Percentiles rank a stretch among this genome's conserved stretches.
Evolutionary conservation across 805 yeast genomes (phyloP).

Genomic region (Candida broadrunensis): DNA sequence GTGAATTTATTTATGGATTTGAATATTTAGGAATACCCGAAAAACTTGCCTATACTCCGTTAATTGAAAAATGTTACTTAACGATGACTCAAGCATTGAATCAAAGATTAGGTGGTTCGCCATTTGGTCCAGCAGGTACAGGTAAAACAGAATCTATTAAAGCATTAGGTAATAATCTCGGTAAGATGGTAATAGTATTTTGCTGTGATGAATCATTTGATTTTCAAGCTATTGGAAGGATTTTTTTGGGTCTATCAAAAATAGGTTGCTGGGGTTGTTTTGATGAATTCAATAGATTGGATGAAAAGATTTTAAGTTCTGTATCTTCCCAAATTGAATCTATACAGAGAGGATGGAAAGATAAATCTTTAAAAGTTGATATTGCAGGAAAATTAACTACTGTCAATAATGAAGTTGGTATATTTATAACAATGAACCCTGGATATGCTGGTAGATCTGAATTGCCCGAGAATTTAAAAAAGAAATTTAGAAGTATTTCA

Average conservation of each 20-base stretch:
- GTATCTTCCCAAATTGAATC: constrained; percentile 76
- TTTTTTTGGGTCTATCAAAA: constrained; percentile 73
- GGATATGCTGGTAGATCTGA: constrained; percentile 78
- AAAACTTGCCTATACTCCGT: constrained; percentile 72
- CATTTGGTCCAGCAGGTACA: constrained; percentile 96
- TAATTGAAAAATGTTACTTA: constrained; percentile 60
- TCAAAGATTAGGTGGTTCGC: constrained; percentile 80
- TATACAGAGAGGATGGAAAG: constrained; percentile 55
- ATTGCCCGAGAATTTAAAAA: constrained; percentile 83
- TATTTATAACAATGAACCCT: constrained; percentile 91
- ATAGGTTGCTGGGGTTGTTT: constrained; percentile 95
- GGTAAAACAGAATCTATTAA: constrained; percentile 93
- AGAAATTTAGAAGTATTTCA: constrained; percentile 70
- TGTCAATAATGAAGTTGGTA: constrained; percentile 54
- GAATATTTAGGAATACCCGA: constrained; percentile 79
- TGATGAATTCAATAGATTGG: constrained; percentile 88
- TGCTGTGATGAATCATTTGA: constrained; percentile 92
- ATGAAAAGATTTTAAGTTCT: constrained; percentile 71
- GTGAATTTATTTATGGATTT: constrained; percentile 62
- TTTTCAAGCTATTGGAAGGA: constrained; percentile 71
- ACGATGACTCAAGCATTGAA: constrained; percentile 73
- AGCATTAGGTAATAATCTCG: constrained; percentile 75
- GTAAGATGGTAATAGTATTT: constrained; percentile 79
- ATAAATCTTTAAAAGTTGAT: constrained; percentile 24
- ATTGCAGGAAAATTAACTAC: constrained; percentile 39